These are phyloP conservation scores for Boletus rufocinnamomeus DNA, from an alignment of 768 basidiomycete genomes.

Conservation along the genomic window DNA sequence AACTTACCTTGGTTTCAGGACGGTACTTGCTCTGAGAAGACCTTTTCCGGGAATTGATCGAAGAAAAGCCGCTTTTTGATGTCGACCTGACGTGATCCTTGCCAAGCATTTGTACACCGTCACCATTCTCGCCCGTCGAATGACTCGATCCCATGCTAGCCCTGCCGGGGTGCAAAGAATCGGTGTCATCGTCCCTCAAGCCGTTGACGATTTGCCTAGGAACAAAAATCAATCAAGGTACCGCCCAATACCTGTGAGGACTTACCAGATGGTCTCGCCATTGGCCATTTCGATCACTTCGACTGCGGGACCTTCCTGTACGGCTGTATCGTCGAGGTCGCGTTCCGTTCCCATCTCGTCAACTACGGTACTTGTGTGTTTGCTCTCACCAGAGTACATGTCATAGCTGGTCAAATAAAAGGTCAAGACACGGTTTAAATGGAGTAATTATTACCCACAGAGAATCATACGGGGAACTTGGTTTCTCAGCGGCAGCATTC, in stretches of 20 bases:
- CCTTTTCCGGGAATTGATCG: constrained; percentile 65
- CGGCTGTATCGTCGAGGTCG: constrained; percentile 28
- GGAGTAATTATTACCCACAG: constrained; percentile 52
- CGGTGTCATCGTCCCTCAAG: constrained; percentile 73
- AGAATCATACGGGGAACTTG: constrained; percentile 74
- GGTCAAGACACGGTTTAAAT: constrained; percentile 18
- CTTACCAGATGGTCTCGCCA: constrained; percentile 84
- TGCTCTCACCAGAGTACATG: constrained; percentile 70
- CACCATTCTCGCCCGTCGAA: constrained; percentile 49
- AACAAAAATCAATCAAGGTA: constrained; percentile 1
- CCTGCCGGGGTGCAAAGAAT: constrained; percentile 66
- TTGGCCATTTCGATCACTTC: constrained; percentile 86
- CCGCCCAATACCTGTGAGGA: constrained; percentile 11
- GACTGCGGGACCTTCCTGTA: constrained; percentile 58
- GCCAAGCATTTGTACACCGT: constrained; percentile 68
- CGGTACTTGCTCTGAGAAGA: constrained; percentile 52
- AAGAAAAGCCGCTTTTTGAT: constrained; percentile 64
- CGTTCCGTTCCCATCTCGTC: constrained; percentile 37
- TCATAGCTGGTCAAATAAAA: constrained; percentile 59
- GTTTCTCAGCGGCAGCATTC: constrained; percentile 56
- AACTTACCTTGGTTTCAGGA: constrained; percentile 81
- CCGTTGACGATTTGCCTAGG: constrained; percentile 79
- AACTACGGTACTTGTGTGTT: constrained; percentile 35
- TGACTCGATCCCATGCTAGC: constrained; percentile 77
- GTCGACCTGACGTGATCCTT: constrained; percentile 71